Percentiles rank a stretch among this genome's conserved stretches.
These are phyloP conservation scores for Ustilago shanxiensis DNA, from an alignment of 1,284 basidiomycete genomes.

Conservation along the genomic window DNA sequence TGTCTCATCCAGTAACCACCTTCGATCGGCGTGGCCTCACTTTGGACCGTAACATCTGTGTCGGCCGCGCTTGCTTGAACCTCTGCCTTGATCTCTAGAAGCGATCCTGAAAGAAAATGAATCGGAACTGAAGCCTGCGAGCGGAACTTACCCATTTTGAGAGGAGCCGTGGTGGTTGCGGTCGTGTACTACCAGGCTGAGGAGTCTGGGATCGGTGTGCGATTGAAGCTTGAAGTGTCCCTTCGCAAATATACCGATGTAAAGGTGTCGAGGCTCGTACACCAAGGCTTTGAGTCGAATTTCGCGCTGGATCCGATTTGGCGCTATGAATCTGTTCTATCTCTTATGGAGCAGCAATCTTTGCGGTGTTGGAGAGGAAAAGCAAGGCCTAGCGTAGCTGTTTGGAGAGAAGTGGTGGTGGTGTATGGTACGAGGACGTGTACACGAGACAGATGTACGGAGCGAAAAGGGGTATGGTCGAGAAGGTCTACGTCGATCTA, in stretches of 20 bases:
- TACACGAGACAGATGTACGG: too few species aligned
- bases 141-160: conserved; percentile 1
- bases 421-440: too few species aligned
- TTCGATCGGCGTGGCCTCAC: not conserved
- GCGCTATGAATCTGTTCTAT: not conserved
- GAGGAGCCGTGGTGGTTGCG: not conserved
- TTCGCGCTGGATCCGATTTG: not conserved
- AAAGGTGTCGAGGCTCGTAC: not conserved
- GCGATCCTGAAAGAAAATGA: not conserved
- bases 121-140: not conserved
- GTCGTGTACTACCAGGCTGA: too few species aligned
- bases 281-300: not conserved
- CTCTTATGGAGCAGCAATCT: too few species aligned
- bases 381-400: too few species aligned
- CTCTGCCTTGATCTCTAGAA: not conserved
- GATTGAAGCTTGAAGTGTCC: not conserved
- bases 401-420: too few species aligned
- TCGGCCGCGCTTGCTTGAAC: not conserved
- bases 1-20: too few species aligned
- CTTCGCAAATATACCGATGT: not conserved
- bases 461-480: not conserved
- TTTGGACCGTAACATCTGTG: not conserved
- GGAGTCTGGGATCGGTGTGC: too few species aligned
- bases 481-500: not conserved
- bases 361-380: too few species aligned